Evolutionary conservation across 495 filamentous ascomycete species (phyloP).

Genomic region (Schizothecium vesticola): DNA sequence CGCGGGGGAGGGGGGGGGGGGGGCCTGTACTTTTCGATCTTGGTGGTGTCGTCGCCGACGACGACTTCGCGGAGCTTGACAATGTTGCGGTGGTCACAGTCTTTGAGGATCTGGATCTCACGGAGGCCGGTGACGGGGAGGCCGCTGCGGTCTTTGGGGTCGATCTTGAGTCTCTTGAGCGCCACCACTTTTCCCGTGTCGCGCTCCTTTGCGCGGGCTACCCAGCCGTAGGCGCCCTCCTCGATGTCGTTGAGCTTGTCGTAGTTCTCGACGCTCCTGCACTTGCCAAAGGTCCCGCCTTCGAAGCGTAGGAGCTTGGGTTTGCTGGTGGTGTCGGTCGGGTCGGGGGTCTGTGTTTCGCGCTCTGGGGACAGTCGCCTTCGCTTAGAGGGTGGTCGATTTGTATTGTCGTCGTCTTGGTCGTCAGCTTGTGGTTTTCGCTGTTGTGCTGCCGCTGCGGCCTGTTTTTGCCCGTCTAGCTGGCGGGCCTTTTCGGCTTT

Average conservation of each 20-base stretch:
- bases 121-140: conserved; percentile 89
- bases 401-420: conserved; percentile 24
- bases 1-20: conserved; percentile 10
- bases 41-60: conserved; percentile 59
- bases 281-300: conserved; percentile 59
- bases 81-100: conserved; percentile 63
- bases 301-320: conserved; percentile 65
- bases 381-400: conserved; percentile 50
- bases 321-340: conserved; percentile 19
- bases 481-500: conserved; percentile 83
- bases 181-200: conserved; percentile 83
- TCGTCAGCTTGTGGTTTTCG: conserved; percentile 8
- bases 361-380: conserved; percentile 43
- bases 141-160: conserved; percentile 68
- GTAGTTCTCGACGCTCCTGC: conserved; percentile 81
- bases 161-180: conserved; percentile 91
- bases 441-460: conserved; percentile 21
- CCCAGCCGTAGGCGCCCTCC: conserved; percentile 93
- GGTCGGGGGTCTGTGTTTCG: conserved; percentile 21
- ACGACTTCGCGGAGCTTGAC: conserved; percentile 81
- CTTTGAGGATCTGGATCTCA: conserved; percentile 64
- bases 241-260: conserved; percentile 94
- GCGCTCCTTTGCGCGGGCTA: conserved; percentile 76
- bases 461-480: conserved; percentile 53
- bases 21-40: conserved; percentile 63